Evolutionary conservation across 2,329 filamentous ascomycete species (phyloP), one percentile per base, ranked within the genome.

Genomic region (Fusarium heterosporum): DNA sequence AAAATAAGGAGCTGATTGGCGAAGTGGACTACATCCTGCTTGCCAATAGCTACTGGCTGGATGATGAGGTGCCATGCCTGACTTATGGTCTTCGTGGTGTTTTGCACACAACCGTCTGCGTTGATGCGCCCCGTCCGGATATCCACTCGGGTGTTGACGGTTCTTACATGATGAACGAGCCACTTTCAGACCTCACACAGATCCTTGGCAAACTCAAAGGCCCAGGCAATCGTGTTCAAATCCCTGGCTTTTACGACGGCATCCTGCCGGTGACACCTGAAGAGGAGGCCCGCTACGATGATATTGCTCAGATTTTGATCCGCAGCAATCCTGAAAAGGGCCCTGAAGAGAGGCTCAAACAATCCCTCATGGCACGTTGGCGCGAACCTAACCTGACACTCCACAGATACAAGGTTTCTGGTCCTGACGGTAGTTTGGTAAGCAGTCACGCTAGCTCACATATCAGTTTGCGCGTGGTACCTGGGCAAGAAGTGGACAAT

Each of bases 1-100:
- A 88, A 65, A 89, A 96, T 78, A 97, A 97, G 77, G 84, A 90
- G 14, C 84, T 93, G 25, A 97, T 99, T 70, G 96, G 96, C 2
- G 84, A 92, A 11, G 89, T 99, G 3, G 95, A 99, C 78, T 98
- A 96, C 83, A 96, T 99, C 55, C 82, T 99, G 30, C 83, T 99
- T 36, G 95, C 96, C 22, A 99, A 99, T 82, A 97, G 94, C 78
- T 99, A 99, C 82, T 99, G 96, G 96, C 85, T 99, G 2, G 93
- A 98, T 74, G 95, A 99, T 74, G 91, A 96, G 69, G 93, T 96
- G 3, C 96, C 96, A 0, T 99, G 96, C 76, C 81, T 99, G 57
- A 99, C 96, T 0, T 99, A 99, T 65, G 96, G 96, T 2, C 85
- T 98, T 8, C 89, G 96, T 47, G 96, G 96, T 25, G 95, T 99